Evolutionary conservation across 805 yeast species (phyloP), one percentile per base, ranked within the genome.

Genomic region (Cyberlindnera xylosilytica): DNA sequence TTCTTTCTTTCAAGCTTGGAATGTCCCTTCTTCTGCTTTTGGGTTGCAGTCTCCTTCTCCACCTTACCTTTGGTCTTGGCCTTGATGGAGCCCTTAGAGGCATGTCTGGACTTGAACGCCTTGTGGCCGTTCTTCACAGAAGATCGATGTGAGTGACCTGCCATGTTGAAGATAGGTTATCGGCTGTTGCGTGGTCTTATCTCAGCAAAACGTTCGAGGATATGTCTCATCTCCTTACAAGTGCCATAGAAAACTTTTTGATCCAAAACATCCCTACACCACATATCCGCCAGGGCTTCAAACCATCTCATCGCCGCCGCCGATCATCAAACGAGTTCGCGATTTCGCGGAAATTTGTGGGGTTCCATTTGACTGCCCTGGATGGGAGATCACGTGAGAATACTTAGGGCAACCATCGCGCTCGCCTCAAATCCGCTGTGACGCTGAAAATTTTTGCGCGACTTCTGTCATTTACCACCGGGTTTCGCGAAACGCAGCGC

Each of bases 21-120:
- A 4, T 57, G 47, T 12, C 57, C 58, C 45, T 62, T 64, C 39
- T 54, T 43, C 17, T 54, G 53, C 37, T 65, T 66, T 31, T 58
- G 57, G 20, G 51, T 34, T 57, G 34, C 36, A 15, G 70, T 61
- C 24, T 76, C 66, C 55, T 83, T 85, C 58, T 90, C 98, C 27
- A 91, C 87, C 62, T 88, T 90, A 47, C 98, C 98, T 58, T 85
- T 90, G 55, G 70, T 70, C 45, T 78, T 71, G 50, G 87, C 86
- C 60, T 89, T 95, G 56, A 91, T 64, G 27, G 89, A 78, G 46
- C 96, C 85, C 60, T 93, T 93, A 12, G 95, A 78, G 17, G 96
- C 78, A 70, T 93, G 99, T 60, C 82, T 85, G 3, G 96, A 78
- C 62, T 93, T 95, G 74, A 88, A 95, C 9, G 90, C 76, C 68